These are phyloP conservation scores for Dactylorhiza incarnata DNA, from an alignment of 106 monocot genomes.

Conservation along the genomic window DNA sequence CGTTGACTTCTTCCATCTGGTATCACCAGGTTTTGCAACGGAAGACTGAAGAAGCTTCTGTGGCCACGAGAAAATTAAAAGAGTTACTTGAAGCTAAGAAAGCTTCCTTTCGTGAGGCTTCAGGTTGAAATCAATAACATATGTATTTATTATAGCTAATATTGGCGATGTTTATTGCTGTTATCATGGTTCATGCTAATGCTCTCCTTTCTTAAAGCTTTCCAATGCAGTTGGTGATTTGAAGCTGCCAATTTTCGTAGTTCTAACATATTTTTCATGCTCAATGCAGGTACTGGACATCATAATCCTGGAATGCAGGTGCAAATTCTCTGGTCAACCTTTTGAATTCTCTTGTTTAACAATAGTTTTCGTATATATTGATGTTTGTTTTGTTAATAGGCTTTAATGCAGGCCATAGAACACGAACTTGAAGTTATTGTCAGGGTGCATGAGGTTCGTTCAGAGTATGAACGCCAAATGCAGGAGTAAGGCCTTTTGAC, in stretches of 20 bases:
- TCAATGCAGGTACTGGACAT: slow-evolving; percentile 26
- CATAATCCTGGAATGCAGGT: slow-evolving; percentile 67
- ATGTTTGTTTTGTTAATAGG: slow-evolving; percentile 25
- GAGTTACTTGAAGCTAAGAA: slow-evolving; percentile 84
- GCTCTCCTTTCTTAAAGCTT: not conserved
- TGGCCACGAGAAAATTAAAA: slow-evolving; percentile 82
- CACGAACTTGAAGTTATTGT: slow-evolving; percentile 85
- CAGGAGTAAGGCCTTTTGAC: slow-evolving; percentile 53
- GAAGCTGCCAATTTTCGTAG: not conserved
- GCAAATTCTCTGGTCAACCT: not conserved
- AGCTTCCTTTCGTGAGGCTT: slow-evolving; percentile 48
- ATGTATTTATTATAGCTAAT: not conserved
- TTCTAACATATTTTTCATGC: not conserved
- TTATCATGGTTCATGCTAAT: not conserved
- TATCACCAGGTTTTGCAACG: slow-evolving; percentile 74
- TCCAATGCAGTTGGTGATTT: not conserved
- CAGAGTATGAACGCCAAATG: slow-evolving; percentile 72
- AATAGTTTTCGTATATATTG: not conserved
- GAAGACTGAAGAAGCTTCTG: slow-evolving; percentile 91
- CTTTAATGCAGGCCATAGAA: slow-evolving; percentile 75
- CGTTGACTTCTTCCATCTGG: not conserved
- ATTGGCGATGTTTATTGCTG: not conserved
- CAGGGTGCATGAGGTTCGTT: slow-evolving; percentile 86
- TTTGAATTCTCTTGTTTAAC: not conserved
- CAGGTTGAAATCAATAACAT: slow-evolving; percentile 20